phyloP scores from a whole-genome alignment of 306 rosid species.

The Biancaea sappan region DNA sequence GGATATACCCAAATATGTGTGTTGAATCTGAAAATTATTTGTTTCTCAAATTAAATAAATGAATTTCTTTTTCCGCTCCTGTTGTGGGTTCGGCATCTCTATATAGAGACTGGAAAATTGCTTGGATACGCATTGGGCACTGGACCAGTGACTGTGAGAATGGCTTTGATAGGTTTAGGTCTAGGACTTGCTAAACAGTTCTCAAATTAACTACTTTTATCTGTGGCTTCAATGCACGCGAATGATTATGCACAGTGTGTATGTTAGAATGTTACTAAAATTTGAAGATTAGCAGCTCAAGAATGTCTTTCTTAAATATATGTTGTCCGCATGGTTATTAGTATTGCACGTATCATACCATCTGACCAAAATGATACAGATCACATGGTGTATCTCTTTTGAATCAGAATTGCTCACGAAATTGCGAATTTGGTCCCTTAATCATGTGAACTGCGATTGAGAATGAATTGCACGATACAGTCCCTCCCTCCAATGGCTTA shows the following conservation, averaged over 20 bases:
- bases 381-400: too few relatives aligned
- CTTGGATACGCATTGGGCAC: neutral
- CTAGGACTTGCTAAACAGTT: neutral
- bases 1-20: slow-evolving; percentile 18
- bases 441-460: too few relatives aligned
- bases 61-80: too few relatives aligned
- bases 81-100: neutral
- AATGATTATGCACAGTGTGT: neutral
- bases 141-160: neutral
- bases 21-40: neutral
- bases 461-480: too few relatives aligned
- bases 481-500: too few relatives aligned
- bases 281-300: neutral
- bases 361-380: too few relatives aligned
- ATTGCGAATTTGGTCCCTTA: too few relatives aligned
- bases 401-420: too few relatives aligned
- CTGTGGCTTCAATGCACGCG: neutral
- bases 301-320: neutral
- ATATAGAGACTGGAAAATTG: neutral
- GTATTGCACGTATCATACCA: too few relatives aligned
- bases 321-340: too few relatives aligned
- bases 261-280: neutral
- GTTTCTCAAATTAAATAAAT: too few relatives aligned
- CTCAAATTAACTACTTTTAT: neutral
- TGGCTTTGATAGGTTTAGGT: neutral